phyloP scores from a whole-genome alignment of 768 basidiomycete genomes.

The Suillus americanus region DNA sequence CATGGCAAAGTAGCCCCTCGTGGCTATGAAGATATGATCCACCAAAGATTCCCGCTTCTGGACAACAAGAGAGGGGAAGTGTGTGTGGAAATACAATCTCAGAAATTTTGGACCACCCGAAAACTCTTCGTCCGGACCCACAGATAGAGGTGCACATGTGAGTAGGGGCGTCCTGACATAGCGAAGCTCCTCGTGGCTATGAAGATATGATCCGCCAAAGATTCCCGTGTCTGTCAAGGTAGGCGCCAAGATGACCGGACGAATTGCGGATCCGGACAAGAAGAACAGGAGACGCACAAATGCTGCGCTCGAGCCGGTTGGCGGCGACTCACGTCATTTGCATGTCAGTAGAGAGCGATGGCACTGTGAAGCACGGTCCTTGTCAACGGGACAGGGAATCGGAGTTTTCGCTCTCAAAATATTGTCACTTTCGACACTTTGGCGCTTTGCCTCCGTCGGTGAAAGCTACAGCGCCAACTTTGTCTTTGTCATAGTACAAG shows the following conservation, averaged over 20 bases:
- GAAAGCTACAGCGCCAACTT: not conserved
- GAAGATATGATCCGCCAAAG: not conserved
- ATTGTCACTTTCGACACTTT: not conserved
- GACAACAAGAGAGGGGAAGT: too few species aligned
- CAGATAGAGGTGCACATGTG: slow-evolving; percentile 12
- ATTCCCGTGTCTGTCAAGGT: not conserved
- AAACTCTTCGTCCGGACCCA: slow-evolving; percentile 16
- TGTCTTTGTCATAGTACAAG: not conserved
- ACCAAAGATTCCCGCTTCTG: not conserved
- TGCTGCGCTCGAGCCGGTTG: not conserved
- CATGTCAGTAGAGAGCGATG: not conserved
- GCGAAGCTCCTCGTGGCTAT: not conserved
- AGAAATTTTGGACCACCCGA: slow-evolving; percentile 15
- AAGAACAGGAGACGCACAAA: not conserved
- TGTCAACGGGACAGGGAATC: not conserved
- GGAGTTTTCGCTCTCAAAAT: not conserved
- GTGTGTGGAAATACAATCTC: too few species aligned
- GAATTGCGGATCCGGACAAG: not conserved
- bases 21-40: not conserved
- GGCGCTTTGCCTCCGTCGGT: not conserved
- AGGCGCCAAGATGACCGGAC: not conserved
- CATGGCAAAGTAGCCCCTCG: too few species aligned
- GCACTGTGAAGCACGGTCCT: not conserved
- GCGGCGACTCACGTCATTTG: not conserved
- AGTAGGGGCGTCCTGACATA: not conserved